Conservation (phyloP, 2,329 filamentous ascomycete species). For the Fusarium miscanthi region DNA sequence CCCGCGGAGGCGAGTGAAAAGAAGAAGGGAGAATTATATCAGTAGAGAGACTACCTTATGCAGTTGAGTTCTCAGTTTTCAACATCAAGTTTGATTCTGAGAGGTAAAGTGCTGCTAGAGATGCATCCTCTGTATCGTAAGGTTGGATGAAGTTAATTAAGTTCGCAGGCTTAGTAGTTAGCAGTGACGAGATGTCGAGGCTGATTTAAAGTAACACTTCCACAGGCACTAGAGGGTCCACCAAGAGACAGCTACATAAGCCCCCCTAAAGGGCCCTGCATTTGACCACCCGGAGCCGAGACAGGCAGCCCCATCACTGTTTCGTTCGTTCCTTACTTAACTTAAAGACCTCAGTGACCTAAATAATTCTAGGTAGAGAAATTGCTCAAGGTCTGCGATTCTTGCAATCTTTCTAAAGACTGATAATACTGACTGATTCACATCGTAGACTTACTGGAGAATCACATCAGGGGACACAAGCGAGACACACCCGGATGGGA, state of each 20-base stretch:
- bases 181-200: conserved; percentile 1
- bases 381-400: neutral
- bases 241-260: neutral
- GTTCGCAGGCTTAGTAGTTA: neutral
- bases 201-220: conserved; percentile 4
- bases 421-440: neutral
- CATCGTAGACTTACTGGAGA: neutral
- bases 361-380: neutral
- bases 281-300: neutral
- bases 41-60: neutral
- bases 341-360: neutral
- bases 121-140: neutral
- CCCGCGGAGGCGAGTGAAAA: neutral
- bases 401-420: neutral
- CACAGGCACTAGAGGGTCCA: neutral
- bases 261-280: neutral
- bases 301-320: neutral
- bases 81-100: neutral
- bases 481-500: conserved; percentile 1
- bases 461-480: neutral
- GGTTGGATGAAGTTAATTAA: neutral
- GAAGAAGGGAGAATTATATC: neutral
- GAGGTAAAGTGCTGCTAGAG: neutral
- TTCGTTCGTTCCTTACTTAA: neutral
- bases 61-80: neutral